Evolutionary conservation across 148 eudicot species (phyloP).

Genomic region (Vaccinium vitisidaea): DNA sequence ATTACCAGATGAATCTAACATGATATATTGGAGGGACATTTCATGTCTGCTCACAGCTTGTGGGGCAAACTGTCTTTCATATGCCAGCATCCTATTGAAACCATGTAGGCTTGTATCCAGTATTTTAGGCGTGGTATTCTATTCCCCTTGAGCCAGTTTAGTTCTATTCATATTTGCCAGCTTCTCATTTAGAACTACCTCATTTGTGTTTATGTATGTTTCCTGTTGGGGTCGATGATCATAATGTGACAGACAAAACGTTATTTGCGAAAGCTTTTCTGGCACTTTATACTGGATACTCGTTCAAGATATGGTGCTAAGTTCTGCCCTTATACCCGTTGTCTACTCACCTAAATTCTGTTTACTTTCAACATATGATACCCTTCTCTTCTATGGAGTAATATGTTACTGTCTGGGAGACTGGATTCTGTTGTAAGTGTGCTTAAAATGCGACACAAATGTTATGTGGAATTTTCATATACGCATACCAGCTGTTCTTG

Average conservation of each 20-base stretch:
- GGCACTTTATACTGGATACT: background rate
- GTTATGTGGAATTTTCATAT: background rate
- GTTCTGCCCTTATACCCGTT: background rate
- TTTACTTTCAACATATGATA: background rate
- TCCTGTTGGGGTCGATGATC: background rate
- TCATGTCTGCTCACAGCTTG: background rate
- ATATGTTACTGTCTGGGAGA: background rate
- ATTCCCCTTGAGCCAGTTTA: background rate
- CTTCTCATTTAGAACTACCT: background rate
- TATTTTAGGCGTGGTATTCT: background rate
- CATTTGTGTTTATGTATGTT: background rate
- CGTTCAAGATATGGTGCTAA: background rate
- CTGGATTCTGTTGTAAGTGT: background rate
- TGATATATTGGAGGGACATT: background rate
- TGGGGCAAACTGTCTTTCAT: background rate
- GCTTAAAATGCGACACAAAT: background rate
- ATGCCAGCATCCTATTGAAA: background rate
- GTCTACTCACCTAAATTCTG: background rate
- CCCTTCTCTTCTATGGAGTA: background rate
- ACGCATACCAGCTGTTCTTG: background rate
- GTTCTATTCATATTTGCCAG: background rate
- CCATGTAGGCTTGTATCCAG: background rate
- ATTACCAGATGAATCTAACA: background rate
- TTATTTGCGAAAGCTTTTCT: background rate
- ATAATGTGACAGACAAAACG: background rate